phyloP scores from a whole-genome alignment of 1,284 basidiomycete species.

The Chiua sp. region DNA sequence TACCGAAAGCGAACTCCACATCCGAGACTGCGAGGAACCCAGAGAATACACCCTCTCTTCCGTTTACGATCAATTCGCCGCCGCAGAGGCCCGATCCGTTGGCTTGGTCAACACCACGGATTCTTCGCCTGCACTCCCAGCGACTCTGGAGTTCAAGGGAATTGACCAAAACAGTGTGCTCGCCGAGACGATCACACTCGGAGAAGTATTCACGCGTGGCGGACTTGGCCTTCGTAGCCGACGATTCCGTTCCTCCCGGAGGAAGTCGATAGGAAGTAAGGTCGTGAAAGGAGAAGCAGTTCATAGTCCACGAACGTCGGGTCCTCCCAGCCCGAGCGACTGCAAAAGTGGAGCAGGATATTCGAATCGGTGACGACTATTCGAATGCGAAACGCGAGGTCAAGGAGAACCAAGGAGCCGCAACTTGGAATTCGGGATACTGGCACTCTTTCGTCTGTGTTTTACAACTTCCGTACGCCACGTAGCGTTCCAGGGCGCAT shows the following conservation, averaged over 20 bases:
- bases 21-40: neutral
- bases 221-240: conserved; percentile 37
- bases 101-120: conserved; percentile 25
- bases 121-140: conserved; percentile 43
- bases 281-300: neutral
- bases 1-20: neutral
- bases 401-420: too few species aligned
- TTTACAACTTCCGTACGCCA: neutral
- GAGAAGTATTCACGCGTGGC: conserved; percentile 27
- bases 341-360: too few species aligned
- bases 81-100: neutral
- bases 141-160: conserved; percentile 8
- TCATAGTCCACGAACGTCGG: too few species aligned
- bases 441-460: conserved; percentile 9
- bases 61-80: too few species aligned
- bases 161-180: conserved; percentile 1
- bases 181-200: conserved; percentile 30
- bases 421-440: neutral
- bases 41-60: conserved; percentile 13
- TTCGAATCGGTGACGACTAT: too few species aligned
- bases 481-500: conserved; percentile 21
- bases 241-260: conserved; percentile 27
- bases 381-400: too few species aligned
- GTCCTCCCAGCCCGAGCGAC: too few species aligned
- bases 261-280: conserved; percentile 19